These are phyloP conservation scores for Trametes gibbosa DNA, from an alignment of 768 basidiomycete species.

Conservation along the genomic window DNA sequence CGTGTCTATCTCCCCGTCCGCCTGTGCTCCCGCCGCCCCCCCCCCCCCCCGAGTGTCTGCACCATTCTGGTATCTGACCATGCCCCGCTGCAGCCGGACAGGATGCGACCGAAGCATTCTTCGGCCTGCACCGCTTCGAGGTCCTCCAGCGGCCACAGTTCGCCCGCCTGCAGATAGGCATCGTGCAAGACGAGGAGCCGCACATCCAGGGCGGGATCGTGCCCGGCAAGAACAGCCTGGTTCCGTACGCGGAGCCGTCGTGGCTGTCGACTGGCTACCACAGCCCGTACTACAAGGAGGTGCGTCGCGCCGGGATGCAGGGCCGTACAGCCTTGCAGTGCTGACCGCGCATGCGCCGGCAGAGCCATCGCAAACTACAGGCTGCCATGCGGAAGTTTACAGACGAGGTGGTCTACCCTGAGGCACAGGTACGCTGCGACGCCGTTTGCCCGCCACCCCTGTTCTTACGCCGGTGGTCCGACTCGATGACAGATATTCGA, in stretches of 20 bases:
- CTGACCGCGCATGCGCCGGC: slow-evolving; percentile 35
- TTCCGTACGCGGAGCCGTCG: slow-evolving; percentile 85
- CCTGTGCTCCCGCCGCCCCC: no score
- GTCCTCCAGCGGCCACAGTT: slow-evolving; percentile 74
- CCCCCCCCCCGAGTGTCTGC: not conserved
- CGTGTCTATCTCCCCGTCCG: slow-evolving; percentile 28
- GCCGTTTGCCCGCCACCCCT: not conserved
- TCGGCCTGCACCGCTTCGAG: slow-evolving; percentile 80
- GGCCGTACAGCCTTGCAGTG: no score
- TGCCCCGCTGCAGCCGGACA: slow-evolving; percentile 48
- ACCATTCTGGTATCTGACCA: not conserved
- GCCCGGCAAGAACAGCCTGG: slow-evolving; percentile 58
- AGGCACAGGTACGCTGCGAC: slow-evolving; percentile 31
- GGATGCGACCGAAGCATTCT: slow-evolving; percentile 85
- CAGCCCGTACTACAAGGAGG: slow-evolving; percentile 77
- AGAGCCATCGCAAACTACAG: slow-evolving; percentile 67
- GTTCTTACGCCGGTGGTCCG: not conserved
- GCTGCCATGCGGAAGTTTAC: slow-evolving; percentile 60
- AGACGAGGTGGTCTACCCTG: slow-evolving; percentile 58
- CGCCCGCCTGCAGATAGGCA: slow-evolving; percentile 66
- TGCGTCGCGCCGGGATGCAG: slow-evolving; percentile 45
- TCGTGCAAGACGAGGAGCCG: slow-evolving; percentile 57
- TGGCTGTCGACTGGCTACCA: slow-evolving; percentile 71
- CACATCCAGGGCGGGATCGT: slow-evolving; percentile 54
- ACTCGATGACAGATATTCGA: slow-evolving; percentile 50